Percentiles rank a stretch among this genome's conserved stretches.
These are phyloP conservation scores for Rhododendron molle DNA, from an alignment of 148 eudicot species.

Conservation along the genomic window DNA sequence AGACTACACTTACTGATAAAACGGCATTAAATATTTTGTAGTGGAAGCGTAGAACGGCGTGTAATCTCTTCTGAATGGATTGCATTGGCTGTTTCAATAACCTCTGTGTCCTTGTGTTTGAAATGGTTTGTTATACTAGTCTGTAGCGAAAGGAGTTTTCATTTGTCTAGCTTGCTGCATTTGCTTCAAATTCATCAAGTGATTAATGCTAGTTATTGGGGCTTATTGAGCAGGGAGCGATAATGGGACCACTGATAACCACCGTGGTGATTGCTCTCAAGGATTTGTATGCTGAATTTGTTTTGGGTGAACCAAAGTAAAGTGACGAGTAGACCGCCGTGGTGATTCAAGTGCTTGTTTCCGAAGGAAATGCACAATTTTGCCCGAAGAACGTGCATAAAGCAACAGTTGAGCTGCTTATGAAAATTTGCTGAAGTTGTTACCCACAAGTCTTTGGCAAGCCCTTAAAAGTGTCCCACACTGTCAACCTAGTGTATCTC, in stretches of 20 bases:
- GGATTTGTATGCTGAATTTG: conserved; percentile 84
- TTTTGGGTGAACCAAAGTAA: conserved; percentile 65
- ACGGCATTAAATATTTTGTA: not conserved
- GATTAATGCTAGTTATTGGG: conserved; percentile 1
- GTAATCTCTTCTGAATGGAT: not conserved
- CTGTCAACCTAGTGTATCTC: not conserved
- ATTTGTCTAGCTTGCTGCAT: not conserved
- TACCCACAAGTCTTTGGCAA: not conserved
- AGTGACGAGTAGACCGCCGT: conserved; percentile 24
- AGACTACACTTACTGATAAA: not conserved
- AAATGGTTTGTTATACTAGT: not conserved
- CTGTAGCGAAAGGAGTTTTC: not conserved
- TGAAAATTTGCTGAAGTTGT: not conserved
- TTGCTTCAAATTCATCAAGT: conserved; percentile 2
- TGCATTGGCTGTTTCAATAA: not conserved
- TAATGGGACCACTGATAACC: conserved; percentile 92
- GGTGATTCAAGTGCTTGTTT: not conserved
- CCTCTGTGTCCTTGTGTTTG: not conserved
- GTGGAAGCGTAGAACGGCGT: not conserved
- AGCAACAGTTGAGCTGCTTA: not conserved
- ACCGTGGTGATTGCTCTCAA: conserved; percentile 87
- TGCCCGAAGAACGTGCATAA: not conserved
- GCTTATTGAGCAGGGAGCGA: conserved; percentile 59
- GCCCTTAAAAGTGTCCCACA: not conserved
- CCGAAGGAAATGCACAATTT: not conserved